These are phyloP conservation scores for Penicillium herquei DNA, from an alignment of 495 filamentous ascomycete genomes.

Conservation along the genomic window DNA sequence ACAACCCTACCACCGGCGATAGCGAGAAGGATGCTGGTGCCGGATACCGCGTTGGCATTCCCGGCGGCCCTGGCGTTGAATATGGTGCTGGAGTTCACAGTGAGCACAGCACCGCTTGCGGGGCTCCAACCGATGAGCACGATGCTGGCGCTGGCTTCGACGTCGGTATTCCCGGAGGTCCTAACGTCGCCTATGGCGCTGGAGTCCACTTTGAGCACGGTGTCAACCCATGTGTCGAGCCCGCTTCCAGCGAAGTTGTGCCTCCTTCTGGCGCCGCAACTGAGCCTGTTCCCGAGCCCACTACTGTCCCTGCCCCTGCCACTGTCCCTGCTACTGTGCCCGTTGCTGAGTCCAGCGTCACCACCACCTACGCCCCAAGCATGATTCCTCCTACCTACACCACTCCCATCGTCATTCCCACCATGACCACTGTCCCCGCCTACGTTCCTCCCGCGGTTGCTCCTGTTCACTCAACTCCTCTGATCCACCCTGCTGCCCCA, in stretches of 20 bases:
- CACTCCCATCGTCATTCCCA: conserved; percentile 19
- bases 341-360: conserved; percentile 2
- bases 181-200: conserved; percentile 19
- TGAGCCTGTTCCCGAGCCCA: conserved; percentile 2
- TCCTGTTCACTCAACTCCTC: conserved; percentile 18
- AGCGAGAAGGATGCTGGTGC: conserved; percentile 21
- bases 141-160: conserved; percentile 20
- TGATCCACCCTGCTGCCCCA: conserved; percentile 22
- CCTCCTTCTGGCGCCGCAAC: too few species aligned
- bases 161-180: conserved; percentile 35
- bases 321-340: conserved; percentile 12
- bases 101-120: conserved; percentile 20
- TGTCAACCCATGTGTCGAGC: conserved; percentile 22
- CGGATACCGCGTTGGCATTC: conserved; percentile 28
- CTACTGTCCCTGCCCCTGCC: conserved; percentile 1
- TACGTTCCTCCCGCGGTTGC: conserved; percentile 8
- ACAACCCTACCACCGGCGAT: too few species aligned
- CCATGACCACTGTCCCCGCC: conserved; percentile 15
- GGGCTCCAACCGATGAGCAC: conserved; percentile 17
- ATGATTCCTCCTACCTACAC: conserved; percentile 18
- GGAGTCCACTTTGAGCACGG: conserved; percentile 22
- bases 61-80: conserved; percentile 25
- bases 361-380: conserved; percentile 22
- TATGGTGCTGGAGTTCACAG: neutral
- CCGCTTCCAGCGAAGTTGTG: neutral